Evolutionary conservation across 768 basidiomycete species (phyloP).

Genomic region (Termitomyces sp.): DNA sequence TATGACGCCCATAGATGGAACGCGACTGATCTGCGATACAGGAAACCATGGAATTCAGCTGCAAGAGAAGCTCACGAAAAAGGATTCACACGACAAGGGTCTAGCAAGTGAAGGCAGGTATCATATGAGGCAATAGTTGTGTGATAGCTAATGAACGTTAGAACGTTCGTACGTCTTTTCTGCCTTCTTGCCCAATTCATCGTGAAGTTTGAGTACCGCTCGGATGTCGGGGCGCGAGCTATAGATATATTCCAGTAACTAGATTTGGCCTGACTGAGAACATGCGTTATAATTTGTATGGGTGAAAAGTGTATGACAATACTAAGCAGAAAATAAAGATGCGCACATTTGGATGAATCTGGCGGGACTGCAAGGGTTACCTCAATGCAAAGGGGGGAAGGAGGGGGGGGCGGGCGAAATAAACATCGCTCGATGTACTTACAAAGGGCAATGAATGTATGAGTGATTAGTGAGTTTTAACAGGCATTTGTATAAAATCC

Average conservation of each 20-base stretch:
- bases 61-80: neutral
- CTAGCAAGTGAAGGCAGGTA: neutral
- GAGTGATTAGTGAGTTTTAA: neutral
- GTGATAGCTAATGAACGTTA: neutral
- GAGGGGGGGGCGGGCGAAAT: too few relatives aligned
- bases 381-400: neutral
- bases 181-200: neutral
- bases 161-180: neutral
- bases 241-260: neutral
- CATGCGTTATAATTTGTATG: too few relatives aligned
- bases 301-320: too few relatives aligned
- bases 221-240: neutral
- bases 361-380: neutral
- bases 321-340: neutral
- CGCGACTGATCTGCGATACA: neutral
- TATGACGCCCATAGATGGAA: neutral
- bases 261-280: too few relatives aligned
- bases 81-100: neutral
- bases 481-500: neutral
- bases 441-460: too few relatives aligned
- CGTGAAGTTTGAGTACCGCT: neutral
- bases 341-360: neutral
- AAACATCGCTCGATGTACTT: neutral
- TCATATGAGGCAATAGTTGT: neutral
- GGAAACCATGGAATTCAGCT: too few relatives aligned